These are phyloP conservation scores for Xylaria sp. DNA, from an alignment of 2,329 filamentous ascomycete species.

Conservation along the genomic window DNA sequence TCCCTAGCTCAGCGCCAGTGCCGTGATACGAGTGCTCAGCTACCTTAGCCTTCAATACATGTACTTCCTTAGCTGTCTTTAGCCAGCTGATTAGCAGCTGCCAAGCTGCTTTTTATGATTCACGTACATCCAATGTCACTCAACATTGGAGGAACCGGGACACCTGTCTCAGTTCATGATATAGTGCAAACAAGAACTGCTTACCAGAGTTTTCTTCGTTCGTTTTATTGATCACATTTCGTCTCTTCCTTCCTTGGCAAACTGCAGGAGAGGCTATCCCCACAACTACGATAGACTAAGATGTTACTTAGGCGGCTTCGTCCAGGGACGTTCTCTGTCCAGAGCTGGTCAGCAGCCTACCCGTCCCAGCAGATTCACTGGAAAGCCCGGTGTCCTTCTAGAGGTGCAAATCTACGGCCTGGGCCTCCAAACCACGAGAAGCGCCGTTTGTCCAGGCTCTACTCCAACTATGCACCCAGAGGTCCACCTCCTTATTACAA, in stretches of 20 bases:
- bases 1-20: too few relatives aligned
- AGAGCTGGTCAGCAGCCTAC: not conserved
- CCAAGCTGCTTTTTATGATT: not conserved
- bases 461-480: conserved; percentile 31
- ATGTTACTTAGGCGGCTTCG: conserved; percentile 21
- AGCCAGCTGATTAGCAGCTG: conserved; percentile 11
- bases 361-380: not conserved
- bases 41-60: not conserved
- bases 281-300: not conserved
- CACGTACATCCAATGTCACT: not conserved
- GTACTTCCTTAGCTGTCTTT: too few relatives aligned
- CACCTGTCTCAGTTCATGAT: not conserved
- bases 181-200: not conserved
- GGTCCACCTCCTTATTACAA: conserved; percentile 6
- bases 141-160: not conserved
- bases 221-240: not conserved
- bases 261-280: not conserved
- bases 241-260: not conserved
- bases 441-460: conserved; percentile 1
- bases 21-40: too few relatives aligned
- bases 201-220: not conserved
- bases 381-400: not conserved
- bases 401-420: not conserved
- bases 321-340: not conserved
- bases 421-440: not conserved